Percentiles rank a stretch among this genome's conserved stretches.
Evolutionary conservation across 192 early-diverging fungal genomes (phyloP).

Genomic region (Glomus cerebriforme): DNA sequence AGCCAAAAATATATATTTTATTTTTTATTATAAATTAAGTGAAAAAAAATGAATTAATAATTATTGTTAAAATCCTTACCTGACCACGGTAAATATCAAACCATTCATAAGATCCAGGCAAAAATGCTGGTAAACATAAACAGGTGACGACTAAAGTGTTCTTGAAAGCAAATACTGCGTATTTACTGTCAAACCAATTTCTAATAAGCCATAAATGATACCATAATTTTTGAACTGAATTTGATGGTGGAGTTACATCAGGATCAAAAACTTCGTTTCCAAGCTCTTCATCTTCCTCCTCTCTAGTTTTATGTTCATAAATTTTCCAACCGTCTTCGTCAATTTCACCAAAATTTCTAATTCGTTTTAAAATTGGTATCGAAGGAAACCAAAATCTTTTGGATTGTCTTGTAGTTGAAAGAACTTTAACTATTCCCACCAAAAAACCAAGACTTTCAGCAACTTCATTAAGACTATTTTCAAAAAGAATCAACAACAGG

Average conservation of each 20-base stretch:
- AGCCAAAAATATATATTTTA: not conserved
- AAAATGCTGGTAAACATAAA: slow-evolving; percentile 38
- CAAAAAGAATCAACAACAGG: slow-evolving; percentile 10
- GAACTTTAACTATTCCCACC: slow-evolving; percentile 2
- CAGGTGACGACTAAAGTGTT: slow-evolving; percentile 35
- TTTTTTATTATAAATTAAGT: not conserved
- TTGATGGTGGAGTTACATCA: slow-evolving; percentile 35
- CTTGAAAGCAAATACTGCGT: slow-evolving; percentile 36
- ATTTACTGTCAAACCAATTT: slow-evolving; percentile 35
- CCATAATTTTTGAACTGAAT: slow-evolving; percentile 34
- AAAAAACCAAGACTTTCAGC: slow-evolving; percentile 2
- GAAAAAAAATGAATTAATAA: not conserved
- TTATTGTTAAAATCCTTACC: not conserved
- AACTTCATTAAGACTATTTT: slow-evolving; percentile 10
- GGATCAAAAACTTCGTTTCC: slow-evolving; percentile 31
- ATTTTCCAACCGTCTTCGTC: slow-evolving; percentile 21
- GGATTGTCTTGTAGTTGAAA: not conserved
- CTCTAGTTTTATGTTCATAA: not conserved
- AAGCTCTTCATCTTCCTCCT: not conserved
- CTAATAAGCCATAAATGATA: slow-evolving; percentile 30
- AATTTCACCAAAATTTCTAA: not conserved
- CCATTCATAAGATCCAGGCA: slow-evolving; percentile 33
- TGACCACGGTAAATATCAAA: slow-evolving; percentile 36
- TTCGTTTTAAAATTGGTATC: slow-evolving; percentile 25
- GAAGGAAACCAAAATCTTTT: slow-evolving; percentile 7